Evolutionary conservation across 1,284 basidiomycete species (phyloP), one percentile per base, ranked within the genome.

Genomic region (Cryptococcus deneoformans): DNA sequence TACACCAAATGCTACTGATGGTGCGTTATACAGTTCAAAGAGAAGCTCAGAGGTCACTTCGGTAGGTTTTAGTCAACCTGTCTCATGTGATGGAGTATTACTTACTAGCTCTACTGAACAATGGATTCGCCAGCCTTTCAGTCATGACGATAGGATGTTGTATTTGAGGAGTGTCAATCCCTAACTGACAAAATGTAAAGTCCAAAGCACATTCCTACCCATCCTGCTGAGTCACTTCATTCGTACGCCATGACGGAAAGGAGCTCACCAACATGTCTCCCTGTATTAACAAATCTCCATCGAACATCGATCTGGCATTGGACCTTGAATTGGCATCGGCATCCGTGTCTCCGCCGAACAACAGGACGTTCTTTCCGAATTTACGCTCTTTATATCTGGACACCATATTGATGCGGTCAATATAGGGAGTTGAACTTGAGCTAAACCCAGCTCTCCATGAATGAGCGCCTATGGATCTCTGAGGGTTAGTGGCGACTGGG

Each of bases 91-190:
- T 5, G 20, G 14, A 35, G 14, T 24, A 42, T 14, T 16, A 83
- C 89, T 58, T 75, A 93, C 92, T 76, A 40, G 86, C 83, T 73
- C 96, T 82, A 9, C 92, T 95, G 77, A 95, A 92, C 35, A 95
- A 77, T 0, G 94, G 93, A 43, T 92, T 92, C 61, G 87, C 88
- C 2, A 99, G 80, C 9, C 92, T 84, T 75, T 99, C 96, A 0
- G 92, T 89, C 91, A 99, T 96, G 59, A 96, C 79, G 34, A 99
- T 81, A 0, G 95, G 94, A 73, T 98, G 93, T 57, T 89, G 84
- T 38, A 97, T 82, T n/a, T 83, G 82, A 6, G 85, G 79, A 0
- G 86, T 84, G 68, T 92, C 86, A 62, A 98, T 87, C 7, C 90
- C 90, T 6, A 99, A 82, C 58, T 87, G 87, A 54, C 89, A 81